These are phyloP conservation scores for Rosa persica DNA, from an alignment of 306 rosid genomes.

Conservation along the genomic window DNA sequence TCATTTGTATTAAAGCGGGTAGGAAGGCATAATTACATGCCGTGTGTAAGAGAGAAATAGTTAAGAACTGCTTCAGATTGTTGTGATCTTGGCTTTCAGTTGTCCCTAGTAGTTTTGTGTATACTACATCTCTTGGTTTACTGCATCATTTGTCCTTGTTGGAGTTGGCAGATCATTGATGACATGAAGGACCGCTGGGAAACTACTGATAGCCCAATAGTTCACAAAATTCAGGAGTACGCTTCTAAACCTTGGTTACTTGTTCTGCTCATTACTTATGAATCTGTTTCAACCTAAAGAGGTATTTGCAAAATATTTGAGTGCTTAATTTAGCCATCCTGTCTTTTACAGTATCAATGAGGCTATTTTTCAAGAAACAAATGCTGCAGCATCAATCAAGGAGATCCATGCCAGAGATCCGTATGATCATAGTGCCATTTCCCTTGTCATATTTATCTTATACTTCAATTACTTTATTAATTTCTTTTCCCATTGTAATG, in stretches of 20 bases:
- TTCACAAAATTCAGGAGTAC: slow-evolving; percentile 91
- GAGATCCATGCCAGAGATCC: slow-evolving; percentile 89
- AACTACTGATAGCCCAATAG: slow-evolving; percentile 70
- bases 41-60: neutral
- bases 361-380: slow-evolving; percentile 81
- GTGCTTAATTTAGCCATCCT: slow-evolving; percentile 18
- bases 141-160: slow-evolving; percentile 25
- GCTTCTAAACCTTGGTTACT: slow-evolving; percentile 15
- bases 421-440: slow-evolving; percentile 46
- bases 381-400: slow-evolving; percentile 79
- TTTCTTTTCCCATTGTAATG: neutral
- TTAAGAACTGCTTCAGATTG: neutral
- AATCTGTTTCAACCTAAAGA: neutral
- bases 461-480: slow-evolving; percentile 21
- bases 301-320: slow-evolving; percentile 9
- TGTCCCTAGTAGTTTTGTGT: neutral
- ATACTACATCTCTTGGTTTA: slow-evolving; percentile 20
- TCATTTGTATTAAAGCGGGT: slow-evolving; percentile 1
- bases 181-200: slow-evolving; percentile 77
- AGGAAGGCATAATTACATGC: neutral
- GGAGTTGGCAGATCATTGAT: slow-evolving; percentile 72
- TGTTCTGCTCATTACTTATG: slow-evolving; percentile 16
- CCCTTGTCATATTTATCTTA: slow-evolving; percentile 12
- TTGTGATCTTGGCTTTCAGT: neutral
- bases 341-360: slow-evolving; percentile 72